Evolutionary conservation across 2,329 filamentous ascomycete genomes (phyloP).

Genomic region (Apiospora pterosperma): DNA sequence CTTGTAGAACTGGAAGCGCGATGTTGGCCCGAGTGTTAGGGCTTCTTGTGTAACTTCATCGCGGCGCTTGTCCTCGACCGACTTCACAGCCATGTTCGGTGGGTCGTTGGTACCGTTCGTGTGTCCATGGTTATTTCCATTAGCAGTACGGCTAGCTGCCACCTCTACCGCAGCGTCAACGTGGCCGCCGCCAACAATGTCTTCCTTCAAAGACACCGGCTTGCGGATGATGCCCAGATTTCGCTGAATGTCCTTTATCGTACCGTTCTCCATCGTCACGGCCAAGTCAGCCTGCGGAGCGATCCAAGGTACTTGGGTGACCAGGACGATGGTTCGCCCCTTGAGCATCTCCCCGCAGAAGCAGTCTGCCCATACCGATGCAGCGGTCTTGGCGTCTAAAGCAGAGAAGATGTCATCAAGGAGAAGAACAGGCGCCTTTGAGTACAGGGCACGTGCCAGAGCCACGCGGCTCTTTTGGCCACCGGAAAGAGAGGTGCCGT

Average conservation of each 20-base stretch:
- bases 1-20: constrained; percentile 43
- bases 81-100: constrained; percentile 24
- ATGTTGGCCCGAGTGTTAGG: constrained; percentile 42
- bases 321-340: constrained; percentile 52
- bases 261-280: constrained; percentile 44
- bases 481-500: constrained; percentile 52
- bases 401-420: constrained; percentile 60
- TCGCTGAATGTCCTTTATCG: constrained; percentile 35
- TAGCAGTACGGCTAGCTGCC: constrained; percentile 14
- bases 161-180: constrained; percentile 26
- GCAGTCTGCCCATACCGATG: constrained; percentile 52
- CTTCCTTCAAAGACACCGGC: constrained; percentile 39
- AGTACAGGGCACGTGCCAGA: constrained; percentile 55
- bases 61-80: constrained; percentile 30
- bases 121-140: constrained; percentile 14
- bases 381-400: constrained; percentile 55
- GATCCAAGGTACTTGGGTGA: constrained; percentile 55
- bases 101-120: constrained; percentile 14
- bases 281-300: constrained; percentile 46
- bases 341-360: constrained; percentile 54
- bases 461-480: constrained; percentile 56
- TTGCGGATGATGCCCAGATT: constrained; percentile 44
- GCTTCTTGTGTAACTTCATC: constrained; percentile 46
- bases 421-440: constrained; percentile 49
- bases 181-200: constrained; percentile 31